Percentiles rank a stretch among this genome's conserved stretches.
Conservation (phyloP, 2,329 filamentous ascomycete genomes). For the Cytospora piceicola region DNA sequence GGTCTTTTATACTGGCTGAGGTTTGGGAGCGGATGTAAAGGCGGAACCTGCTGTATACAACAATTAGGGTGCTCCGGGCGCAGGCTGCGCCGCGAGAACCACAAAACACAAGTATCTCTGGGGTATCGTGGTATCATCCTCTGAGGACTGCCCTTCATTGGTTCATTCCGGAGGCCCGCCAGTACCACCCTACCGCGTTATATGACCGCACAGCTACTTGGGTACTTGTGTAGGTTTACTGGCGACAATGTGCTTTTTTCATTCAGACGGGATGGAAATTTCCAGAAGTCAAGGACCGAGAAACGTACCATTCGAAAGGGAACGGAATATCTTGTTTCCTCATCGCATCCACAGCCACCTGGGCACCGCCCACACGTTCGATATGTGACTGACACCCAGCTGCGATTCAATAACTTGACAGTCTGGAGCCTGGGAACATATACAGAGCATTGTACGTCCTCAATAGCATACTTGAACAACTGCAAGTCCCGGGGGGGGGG, state of each 20-base stretch:
- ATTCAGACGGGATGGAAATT: neutral
- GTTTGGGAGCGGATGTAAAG: neutral
- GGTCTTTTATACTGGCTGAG: neutral
- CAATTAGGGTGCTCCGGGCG: neutral
- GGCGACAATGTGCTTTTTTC: neutral
- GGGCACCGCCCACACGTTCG: too few species aligned
- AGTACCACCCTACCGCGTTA: neutral
- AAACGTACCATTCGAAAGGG: too few species aligned
- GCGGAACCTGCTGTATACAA: neutral
- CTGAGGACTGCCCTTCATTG: neutral
- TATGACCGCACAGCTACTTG: neutral
- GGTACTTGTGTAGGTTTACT: neutral
- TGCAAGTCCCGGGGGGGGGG: too few species aligned
- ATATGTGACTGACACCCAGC: too few species aligned
- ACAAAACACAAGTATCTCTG: neutral
- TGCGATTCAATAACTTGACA: too few species aligned
- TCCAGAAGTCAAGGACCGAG: neutral
- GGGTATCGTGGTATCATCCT: neutral
- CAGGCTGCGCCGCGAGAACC: neutral
- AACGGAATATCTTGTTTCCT: too few species aligned
- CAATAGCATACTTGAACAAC: too few species aligned
- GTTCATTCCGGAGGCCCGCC: slow-evolving; percentile 1
- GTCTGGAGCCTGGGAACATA: too few species aligned
- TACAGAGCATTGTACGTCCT: too few species aligned
- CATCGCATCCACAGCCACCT: too few species aligned